Evolutionary conservation across 164 flowering plant genomes (phyloP).

Genomic region (Umbilicus rupestris): DNA sequence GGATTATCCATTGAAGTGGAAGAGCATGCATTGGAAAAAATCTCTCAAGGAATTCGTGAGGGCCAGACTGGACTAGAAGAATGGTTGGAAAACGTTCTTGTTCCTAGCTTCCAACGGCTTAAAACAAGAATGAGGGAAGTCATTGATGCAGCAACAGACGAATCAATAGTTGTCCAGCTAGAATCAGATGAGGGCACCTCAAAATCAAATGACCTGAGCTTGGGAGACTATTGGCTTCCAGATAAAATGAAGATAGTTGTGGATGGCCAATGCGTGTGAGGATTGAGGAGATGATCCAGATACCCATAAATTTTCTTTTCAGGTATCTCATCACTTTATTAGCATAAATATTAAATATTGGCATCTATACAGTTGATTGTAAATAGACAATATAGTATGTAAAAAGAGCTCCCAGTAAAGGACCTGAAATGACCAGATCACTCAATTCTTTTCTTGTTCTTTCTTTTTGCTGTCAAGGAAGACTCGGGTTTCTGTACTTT

Average conservation of each 20-base stretch:
- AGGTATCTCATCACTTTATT: background rate
- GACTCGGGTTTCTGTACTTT: too few relatives aligned
- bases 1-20: slow-evolving; percentile 35
- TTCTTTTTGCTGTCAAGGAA: too few relatives aligned
- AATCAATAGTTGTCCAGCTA: slow-evolving; percentile 28
- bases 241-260: slow-evolving; percentile 4
- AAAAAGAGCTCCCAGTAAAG: too few relatives aligned
- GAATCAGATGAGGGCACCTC: slow-evolving; percentile 21
- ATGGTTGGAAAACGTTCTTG: slow-evolving; percentile 57
- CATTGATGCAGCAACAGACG: slow-evolving; percentile 13
- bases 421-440: too few relatives aligned
- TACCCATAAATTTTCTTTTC: background rate
- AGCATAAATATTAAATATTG: too few relatives aligned
- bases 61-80: slow-evolving; percentile 49
- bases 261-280: background rate
- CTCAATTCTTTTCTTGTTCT: too few relatives aligned
- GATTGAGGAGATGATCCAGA: too few relatives aligned
- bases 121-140: slow-evolving; percentile 20
- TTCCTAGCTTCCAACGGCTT: slow-evolving; percentile 56
- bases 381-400: too few relatives aligned
- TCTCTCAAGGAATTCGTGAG: slow-evolving; percentile 59
- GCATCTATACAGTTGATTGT: background rate
- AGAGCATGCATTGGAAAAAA: slow-evolving; percentile 52
- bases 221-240: slow-evolving; percentile 8
- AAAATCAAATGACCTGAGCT: slow-evolving; percentile 2